Conservation (phyloP, 164 flowering plant genomes). For the Euptelea pleiosperma region DNA sequence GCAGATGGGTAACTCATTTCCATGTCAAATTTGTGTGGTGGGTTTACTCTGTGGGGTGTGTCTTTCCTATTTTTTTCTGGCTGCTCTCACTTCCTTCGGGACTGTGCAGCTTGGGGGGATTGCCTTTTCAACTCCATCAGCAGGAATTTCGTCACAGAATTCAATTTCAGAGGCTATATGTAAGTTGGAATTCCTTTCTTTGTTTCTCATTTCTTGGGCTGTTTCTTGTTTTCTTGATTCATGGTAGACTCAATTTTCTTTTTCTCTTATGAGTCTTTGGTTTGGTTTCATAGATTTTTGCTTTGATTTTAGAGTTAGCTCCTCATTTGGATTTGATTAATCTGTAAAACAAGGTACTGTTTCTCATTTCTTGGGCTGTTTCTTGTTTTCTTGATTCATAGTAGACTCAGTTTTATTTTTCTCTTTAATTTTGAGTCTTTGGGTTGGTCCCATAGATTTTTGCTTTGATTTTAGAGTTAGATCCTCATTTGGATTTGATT, state of each 20-base stretch:
- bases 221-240: too few species aligned
- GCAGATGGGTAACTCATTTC: conserved; percentile 76
- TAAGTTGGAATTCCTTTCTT: conserved; percentile 27
- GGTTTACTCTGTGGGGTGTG: conserved; percentile 88
- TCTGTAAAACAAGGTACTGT: too few species aligned
- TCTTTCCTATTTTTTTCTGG: conserved; percentile 62
- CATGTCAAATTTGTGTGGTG: conserved; percentile 81
- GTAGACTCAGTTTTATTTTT: too few species aligned
- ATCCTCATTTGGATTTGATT: too few species aligned
- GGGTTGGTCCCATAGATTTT: too few species aligned
- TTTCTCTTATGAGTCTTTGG: background rate
- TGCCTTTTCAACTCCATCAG: conserved; percentile 30
- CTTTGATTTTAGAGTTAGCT: too few species aligned
- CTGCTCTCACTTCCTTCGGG: conserved; percentile 56
- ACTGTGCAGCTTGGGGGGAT: conserved; percentile 34
- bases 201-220: background rate
- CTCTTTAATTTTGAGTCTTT: too few species aligned
- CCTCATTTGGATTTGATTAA: too few species aligned
- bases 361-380: too few species aligned
- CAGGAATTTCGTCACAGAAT: conserved; percentile 28
- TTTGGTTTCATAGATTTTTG: background rate
- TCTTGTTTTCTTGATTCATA: too few species aligned
- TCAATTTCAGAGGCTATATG: conserved; percentile 35
- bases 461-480: too few species aligned
- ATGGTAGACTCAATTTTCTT: too few species aligned